A percentile compares a stretch with the other conserved stretches of the same genome.
These are phyloP conservation scores for Nicotiana otophora DNA, from an alignment of 257 asterid genomes.

Conservation along the genomic window DNA sequence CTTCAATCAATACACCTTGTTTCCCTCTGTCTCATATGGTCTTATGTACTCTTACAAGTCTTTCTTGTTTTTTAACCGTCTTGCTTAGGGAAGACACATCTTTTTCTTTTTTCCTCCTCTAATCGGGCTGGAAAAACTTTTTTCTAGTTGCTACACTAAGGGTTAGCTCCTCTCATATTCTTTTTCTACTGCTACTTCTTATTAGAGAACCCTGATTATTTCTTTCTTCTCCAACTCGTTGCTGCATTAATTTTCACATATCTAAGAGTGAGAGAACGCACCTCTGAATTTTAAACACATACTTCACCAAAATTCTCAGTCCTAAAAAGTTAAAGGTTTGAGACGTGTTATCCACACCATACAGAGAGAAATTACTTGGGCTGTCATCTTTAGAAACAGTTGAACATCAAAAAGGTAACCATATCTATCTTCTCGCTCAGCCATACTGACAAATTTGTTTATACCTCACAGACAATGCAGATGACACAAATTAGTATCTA, in stretches of 20 bases:
- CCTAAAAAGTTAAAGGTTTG: neutral
- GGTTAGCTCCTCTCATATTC: neutral
- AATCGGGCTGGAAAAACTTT: neutral
- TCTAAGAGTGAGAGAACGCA: neutral
- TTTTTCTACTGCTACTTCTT: neutral
- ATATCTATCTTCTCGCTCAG: neutral
- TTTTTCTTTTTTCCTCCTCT: neutral
- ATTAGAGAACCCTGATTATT: neutral
- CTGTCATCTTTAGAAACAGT: neutral
- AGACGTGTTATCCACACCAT: neutral
- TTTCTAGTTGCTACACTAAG: neutral
- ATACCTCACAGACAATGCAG: neutral
- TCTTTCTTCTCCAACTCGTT: neutral
- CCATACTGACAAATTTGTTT: neutral
- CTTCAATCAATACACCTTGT: neutral
- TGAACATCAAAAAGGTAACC: neutral
- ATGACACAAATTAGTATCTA: neutral
- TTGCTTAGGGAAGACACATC: neutral
- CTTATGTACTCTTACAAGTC: too few relatives aligned
- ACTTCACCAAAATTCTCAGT: neutral
- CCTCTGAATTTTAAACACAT: neutral
- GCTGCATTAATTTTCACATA: neutral
- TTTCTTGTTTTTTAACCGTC: too few relatives aligned
- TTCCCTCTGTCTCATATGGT: neutral
- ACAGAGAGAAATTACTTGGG: neutral